Conservation (phyloP, 768 basidiomycete genomes). For the Suillus hirtellus region DNA sequence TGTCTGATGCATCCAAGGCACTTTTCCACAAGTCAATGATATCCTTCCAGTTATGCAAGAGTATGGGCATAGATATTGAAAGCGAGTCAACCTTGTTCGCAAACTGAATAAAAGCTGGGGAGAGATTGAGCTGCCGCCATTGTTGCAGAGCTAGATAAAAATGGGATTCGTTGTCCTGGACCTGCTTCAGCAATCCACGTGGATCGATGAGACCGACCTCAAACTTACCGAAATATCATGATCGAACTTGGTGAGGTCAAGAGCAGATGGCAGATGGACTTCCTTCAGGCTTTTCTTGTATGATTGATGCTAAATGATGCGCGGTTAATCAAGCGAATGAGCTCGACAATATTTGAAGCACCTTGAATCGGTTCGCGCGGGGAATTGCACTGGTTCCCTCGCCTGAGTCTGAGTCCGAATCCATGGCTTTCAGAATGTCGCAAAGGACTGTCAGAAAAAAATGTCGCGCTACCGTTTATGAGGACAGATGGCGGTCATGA, state of each 20-base stretch:
- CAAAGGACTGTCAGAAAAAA: neutral
- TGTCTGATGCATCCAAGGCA: conserved; percentile 58
- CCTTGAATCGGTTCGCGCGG: conserved; percentile 54
- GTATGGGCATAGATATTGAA: conserved; percentile 74
- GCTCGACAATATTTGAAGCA: neutral
- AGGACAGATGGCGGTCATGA: neutral
- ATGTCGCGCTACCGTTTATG: neutral
- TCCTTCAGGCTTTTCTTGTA: conserved; percentile 65
- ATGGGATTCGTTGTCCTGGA: conserved; percentile 74
- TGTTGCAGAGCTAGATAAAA: conserved; percentile 74
- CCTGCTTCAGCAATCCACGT: neutral
- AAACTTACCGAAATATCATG: conserved; percentile 53
- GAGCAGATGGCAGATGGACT: conserved; percentile 70
- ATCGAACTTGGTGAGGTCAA: conserved; percentile 56
- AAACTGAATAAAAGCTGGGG: conserved; percentile 72
- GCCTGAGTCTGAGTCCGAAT: conserved; percentile 11
- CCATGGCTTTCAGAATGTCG: neutral
- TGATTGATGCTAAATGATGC: conserved; percentile 61
- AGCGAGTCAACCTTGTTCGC: conserved; percentile 59
- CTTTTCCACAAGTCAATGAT: conserved; percentile 65
- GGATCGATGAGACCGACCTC: neutral
- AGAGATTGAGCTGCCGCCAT: conserved; percentile 80
- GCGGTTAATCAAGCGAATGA: neutral
- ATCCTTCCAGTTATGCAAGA: conserved; percentile 78
- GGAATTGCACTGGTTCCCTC: conserved; percentile 23